Evolutionary conservation across 108 stramenopile genomes (phyloP).

Genomic region (Discostella pseudostelligera): DNA sequence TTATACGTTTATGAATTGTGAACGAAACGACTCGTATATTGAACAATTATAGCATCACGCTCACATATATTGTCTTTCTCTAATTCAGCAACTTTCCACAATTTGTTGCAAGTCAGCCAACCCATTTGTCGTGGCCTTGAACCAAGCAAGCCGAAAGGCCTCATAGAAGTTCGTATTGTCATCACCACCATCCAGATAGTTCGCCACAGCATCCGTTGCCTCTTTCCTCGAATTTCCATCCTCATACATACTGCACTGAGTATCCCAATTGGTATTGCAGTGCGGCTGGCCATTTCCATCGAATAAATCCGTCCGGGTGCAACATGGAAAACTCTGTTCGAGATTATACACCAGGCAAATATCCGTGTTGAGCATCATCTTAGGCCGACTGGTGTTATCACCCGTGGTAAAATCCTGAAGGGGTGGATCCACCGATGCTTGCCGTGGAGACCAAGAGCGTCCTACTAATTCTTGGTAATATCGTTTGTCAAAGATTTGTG

Average conservation of each 20-base stretch:
- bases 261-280: constrained; percentile 24
- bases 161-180: constrained; percentile 40
- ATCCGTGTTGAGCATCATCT: constrained; percentile 56
- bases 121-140: constrained; percentile 40
- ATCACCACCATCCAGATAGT: constrained; percentile 17
- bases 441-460: constrained; percentile 38
- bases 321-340: constrained; percentile 26
- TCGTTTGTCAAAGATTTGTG: constrained; percentile 37
- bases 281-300: constrained; percentile 30
- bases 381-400: constrained; percentile 11
- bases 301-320: constrained; percentile 43
- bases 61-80: neutral
- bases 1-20: too few relatives aligned
- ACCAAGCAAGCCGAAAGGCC: constrained; percentile 41
- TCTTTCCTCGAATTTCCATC: constrained; percentile 9
- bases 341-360: constrained; percentile 47
- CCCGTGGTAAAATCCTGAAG: constrained; percentile 33
- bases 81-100: neutral
- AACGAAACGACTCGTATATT: too few relatives aligned
- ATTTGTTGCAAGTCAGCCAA: constrained; percentile 11
- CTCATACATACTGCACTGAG: constrained; percentile 15
- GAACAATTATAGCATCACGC: too few relatives aligned
- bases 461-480: constrained; percentile 39
- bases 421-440: neutral
- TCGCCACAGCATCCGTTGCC: constrained; percentile 27